These are phyloP conservation scores for Penicillium crystallinum DNA, from an alignment of 495 filamentous ascomycete species.

Conservation along the genomic window DNA sequence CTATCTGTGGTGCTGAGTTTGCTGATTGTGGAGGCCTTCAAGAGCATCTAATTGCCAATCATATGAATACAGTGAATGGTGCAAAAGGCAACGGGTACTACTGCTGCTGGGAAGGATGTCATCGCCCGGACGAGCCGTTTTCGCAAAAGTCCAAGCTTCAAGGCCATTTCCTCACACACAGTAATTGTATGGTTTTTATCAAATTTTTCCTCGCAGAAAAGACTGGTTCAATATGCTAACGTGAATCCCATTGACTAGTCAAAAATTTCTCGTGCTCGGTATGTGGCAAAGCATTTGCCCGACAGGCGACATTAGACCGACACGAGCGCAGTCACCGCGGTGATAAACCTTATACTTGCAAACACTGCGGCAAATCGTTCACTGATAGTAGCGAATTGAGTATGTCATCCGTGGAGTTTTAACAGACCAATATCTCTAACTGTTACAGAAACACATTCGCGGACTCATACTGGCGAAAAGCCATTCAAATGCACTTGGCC, in stretches of 20 bases:
- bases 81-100: conserved; percentile 46
- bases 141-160: conserved; percentile 49
- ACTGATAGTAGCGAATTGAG: conserved; percentile 48
- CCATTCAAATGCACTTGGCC: conserved; percentile 46
- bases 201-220: neutral
- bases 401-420: conserved; percentile 17
- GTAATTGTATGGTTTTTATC: conserved; percentile 33
- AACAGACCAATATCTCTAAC: conserved; percentile 7
- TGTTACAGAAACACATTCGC: conserved; percentile 44
- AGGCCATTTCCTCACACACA: conserved; percentile 45
- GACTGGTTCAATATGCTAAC: conserved; percentile 1
- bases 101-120: conserved; percentile 44
- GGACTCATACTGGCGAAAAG: conserved; percentile 49
- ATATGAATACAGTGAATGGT: conserved; percentile 39
- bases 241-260: conserved; percentile 19
- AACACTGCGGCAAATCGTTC: conserved; percentile 41
- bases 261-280: conserved; percentile 44
- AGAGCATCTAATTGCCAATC: conserved; percentile 37
- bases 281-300: conserved; percentile 44
- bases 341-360: conserved; percentile 47
- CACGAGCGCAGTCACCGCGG: conserved; percentile 51
- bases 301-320: conserved; percentile 43
- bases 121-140: conserved; percentile 43
- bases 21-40: conserved; percentile 35
- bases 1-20: conserved; percentile 34